These are phyloP conservation scores for Rhodotorula sp. DNA, from an alignment of 1,284 basidiomycete species.

Conservation along the genomic window DNA sequence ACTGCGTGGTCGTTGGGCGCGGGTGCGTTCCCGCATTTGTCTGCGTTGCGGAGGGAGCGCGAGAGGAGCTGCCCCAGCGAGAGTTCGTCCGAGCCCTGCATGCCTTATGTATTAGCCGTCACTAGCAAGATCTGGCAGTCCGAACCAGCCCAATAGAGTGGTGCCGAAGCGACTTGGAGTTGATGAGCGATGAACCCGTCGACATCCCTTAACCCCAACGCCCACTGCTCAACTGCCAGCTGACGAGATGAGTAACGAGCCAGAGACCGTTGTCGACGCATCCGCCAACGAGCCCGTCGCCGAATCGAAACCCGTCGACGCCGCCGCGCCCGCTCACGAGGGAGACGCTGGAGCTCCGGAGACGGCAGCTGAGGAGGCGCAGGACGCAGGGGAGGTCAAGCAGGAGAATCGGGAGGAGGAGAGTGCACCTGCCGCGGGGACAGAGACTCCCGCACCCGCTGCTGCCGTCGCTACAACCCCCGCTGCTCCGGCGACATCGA, in stretches of 20 bases:
- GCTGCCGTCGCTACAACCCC: slow-evolving; percentile 8
- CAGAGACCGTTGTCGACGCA: slow-evolving; percentile 18
- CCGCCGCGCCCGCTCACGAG: slow-evolving; percentile 1
- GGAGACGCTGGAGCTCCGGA: slow-evolving; percentile 2
- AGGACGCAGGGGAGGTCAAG: not conserved
- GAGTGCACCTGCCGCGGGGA: slow-evolving; percentile 1
- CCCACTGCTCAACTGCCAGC: not conserved
- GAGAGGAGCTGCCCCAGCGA: slow-evolving; percentile 38
- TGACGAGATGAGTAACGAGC: slow-evolving; percentile 20
- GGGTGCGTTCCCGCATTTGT: slow-evolving; percentile 7
- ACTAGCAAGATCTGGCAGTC: too few species aligned
- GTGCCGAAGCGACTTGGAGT: not conserved
- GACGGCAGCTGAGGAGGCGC: not conserved
- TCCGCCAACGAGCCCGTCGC: slow-evolving; percentile 19
- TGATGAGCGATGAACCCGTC: not conserved
- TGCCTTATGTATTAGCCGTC: not conserved
- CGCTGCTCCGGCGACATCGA: slow-evolving; percentile 10
- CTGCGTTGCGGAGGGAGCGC: slow-evolving; percentile 21
- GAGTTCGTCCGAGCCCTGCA: slow-evolving; percentile 12
- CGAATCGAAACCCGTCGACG: not conserved
- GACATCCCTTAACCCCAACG: not conserved
- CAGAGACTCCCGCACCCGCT: slow-evolving; percentile 4
- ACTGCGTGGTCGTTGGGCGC: slow-evolving; percentile 23
- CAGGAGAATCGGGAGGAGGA: not conserved
- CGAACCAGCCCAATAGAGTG: too few species aligned